Evolutionary conservation across 1,284 basidiomycete species (phyloP).

Genomic region (Puccinia horiana): DNA sequence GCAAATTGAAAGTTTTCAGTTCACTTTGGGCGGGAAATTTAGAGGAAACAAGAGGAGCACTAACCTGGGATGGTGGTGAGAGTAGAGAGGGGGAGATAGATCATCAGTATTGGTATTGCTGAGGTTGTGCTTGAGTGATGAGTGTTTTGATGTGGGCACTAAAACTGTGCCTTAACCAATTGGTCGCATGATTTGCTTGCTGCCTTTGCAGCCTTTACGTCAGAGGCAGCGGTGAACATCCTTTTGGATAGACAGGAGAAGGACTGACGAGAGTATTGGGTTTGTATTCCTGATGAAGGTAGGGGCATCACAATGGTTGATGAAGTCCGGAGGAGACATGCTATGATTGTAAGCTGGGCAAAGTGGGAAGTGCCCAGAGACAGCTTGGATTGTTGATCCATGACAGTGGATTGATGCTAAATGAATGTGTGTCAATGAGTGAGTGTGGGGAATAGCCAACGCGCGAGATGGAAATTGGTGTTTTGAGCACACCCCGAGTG

Average conservation of each 20-base stretch:
- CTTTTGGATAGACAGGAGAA: background rate
- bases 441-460: background rate
- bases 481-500: no score
- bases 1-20: no score
- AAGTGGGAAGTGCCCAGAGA: background rate
- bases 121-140: no score
- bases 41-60: no score
- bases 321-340: background rate
- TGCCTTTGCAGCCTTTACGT: background rate
- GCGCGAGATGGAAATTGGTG: background rate
- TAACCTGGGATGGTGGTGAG: no score
- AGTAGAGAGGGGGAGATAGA: no score
- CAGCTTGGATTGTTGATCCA: background rate
- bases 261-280: background rate
- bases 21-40: no score
- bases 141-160: no score
- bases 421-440: background rate
- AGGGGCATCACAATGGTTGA: background rate
- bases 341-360: constrained; percentile 8
- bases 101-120: no score
- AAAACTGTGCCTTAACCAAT: no score
- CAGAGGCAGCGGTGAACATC: background rate
- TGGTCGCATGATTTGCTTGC: background rate
- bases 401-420: background rate
- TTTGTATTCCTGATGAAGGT: background rate